A percentile compares a stretch with the other conserved stretches of the same genome.
These are phyloP conservation scores for Penicillium brasilianum DNA, from an alignment of 2,329 filamentous ascomycete species.

Conservation along the genomic window DNA sequence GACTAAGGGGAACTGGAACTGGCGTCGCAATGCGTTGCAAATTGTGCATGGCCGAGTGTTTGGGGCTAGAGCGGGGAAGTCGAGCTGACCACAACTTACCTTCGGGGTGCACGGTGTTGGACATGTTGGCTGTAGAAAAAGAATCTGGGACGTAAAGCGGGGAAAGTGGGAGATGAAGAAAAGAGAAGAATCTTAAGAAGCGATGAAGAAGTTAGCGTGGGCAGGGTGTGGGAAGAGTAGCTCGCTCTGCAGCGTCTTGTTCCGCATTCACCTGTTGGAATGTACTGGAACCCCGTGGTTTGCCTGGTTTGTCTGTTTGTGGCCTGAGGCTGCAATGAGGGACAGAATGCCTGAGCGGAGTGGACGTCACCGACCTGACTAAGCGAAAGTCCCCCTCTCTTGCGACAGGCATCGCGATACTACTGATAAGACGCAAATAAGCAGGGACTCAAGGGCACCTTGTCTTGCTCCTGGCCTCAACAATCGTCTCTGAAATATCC, in stretches of 20 bases:
- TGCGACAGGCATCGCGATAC: slow-evolving; percentile 17
- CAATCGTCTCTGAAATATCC: not conserved
- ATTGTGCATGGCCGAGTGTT: slow-evolving; percentile 29
- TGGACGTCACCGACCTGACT: slow-evolving; percentile 21
- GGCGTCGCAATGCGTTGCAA: slow-evolving; percentile 26
- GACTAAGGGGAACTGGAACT: slow-evolving; percentile 16
- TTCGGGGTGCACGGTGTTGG: slow-evolving; percentile 50
- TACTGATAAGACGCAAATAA: slow-evolving; percentile 15
- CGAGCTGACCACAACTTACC: slow-evolving; percentile 45
- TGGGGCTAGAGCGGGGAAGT: slow-evolving; percentile 37
- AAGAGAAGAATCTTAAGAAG: slow-evolving; percentile 20
- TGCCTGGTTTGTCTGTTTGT: slow-evolving; percentile 38
- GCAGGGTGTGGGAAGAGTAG: slow-evolving; percentile 26
- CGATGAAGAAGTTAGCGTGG: slow-evolving; percentile 19
- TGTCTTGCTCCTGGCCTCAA: not conserved
- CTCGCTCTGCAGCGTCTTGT: slow-evolving; percentile 33
- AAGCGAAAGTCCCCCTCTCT: slow-evolving; percentile 16
- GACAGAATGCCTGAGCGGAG: not conserved
- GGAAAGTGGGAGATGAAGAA: slow-evolving; percentile 14
- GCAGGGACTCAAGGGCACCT: not conserved
- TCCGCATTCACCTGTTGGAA: slow-evolving; percentile 41
- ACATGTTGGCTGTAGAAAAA: slow-evolving; percentile 28
- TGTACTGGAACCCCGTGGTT: slow-evolving; percentile 49
- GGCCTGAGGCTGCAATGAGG: slow-evolving; percentile 7
- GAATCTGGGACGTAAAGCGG: slow-evolving; percentile 1